Conservation (phyloP, 192 early-diverging fungal genomes). For the Lunasporangiospora selenospora region DNA sequence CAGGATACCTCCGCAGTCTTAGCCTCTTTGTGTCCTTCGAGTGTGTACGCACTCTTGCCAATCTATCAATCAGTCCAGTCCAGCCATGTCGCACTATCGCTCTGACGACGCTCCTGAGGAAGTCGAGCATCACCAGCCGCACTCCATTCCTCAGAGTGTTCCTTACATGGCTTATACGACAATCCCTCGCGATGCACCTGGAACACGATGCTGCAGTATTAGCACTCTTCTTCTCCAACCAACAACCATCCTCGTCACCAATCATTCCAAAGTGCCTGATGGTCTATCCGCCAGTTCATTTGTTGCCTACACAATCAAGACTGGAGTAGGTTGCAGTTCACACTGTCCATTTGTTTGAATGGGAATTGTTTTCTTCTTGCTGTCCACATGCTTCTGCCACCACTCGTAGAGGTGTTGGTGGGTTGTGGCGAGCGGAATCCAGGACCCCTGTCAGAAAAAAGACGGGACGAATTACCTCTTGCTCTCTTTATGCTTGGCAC, state of each 20-base stretch:
- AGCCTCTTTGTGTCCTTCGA: too few relatives aligned
- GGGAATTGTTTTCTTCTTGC: neutral
- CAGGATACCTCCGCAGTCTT: too few relatives aligned
- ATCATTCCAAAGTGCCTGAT: constrained; percentile 56
- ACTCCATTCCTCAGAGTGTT: constrained; percentile 7
- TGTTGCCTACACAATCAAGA: constrained; percentile 61
- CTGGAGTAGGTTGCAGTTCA: constrained; percentile 48
- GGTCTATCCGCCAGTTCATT: constrained; percentile 53
- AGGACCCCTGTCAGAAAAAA: neutral
- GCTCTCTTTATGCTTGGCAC: neutral
- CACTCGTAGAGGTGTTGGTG: neutral
- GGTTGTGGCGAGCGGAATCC: neutral
- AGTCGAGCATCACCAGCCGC: neutral
- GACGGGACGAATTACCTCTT: too few relatives aligned
- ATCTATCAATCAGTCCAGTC: too few relatives aligned
- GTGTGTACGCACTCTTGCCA: too few relatives aligned
- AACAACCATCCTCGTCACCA: constrained; percentile 53
- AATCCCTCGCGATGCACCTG: constrained; percentile 40
- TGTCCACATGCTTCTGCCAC: neutral
- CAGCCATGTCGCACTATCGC: constrained; percentile 35
- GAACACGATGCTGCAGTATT: constrained; percentile 45
- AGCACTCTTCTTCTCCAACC: constrained; percentile 44
- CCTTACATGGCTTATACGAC: constrained; percentile 44
- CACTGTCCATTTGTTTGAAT: neutral
- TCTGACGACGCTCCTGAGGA: constrained; percentile 18